Evolutionary conservation across 2,329 filamentous ascomycete species (phyloP).

Genomic region (Hypoxylon sp.): DNA sequence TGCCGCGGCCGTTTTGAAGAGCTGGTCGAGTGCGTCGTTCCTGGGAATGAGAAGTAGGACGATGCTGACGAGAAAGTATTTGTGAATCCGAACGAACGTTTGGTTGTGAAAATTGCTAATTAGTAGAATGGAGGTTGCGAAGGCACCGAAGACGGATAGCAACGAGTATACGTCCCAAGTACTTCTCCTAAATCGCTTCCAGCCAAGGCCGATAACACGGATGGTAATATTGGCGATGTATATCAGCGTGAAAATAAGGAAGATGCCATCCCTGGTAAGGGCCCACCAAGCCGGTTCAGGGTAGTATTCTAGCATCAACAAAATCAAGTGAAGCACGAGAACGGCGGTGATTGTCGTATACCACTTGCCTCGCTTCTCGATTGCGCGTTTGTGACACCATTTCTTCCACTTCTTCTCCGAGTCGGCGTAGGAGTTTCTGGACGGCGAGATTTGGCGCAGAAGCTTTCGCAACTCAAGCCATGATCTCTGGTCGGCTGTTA

Average conservation of each 20-base stretch:
- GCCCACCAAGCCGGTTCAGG: conserved; percentile 81
- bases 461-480: conserved; percentile 97
- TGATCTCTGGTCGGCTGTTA: conserved; percentile 95
- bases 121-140: conserved; percentile 84
- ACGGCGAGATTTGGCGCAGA: conserved; percentile 91
- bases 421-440: conserved; percentile 87
- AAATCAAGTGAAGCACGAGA: conserved; percentile 83
- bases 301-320: conserved; percentile 89
- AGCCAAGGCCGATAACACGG: conserved; percentile 88
- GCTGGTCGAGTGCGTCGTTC: conserved; percentile 96
- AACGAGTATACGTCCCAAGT: conserved; percentile 96
- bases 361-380: conserved; percentile 95
- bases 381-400: conserved; percentile 95
- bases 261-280: conserved; percentile 77
- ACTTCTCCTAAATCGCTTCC: conserved; percentile 90
- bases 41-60: conserved; percentile 91
- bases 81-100: conserved; percentile 84
- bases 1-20: conserved; percentile 98
- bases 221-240: conserved; percentile 87
- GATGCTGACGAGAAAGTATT: conserved; percentile 92
- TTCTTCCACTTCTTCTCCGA: conserved; percentile 83
- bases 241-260: conserved; percentile 83
- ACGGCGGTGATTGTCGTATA: conserved; percentile 84
- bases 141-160: conserved; percentile 81
- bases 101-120: conserved; percentile 71